phyloP scores from a whole-genome alignment of 2,329 filamentous ascomycete species.

The Aspergillus tanneri region DNA sequence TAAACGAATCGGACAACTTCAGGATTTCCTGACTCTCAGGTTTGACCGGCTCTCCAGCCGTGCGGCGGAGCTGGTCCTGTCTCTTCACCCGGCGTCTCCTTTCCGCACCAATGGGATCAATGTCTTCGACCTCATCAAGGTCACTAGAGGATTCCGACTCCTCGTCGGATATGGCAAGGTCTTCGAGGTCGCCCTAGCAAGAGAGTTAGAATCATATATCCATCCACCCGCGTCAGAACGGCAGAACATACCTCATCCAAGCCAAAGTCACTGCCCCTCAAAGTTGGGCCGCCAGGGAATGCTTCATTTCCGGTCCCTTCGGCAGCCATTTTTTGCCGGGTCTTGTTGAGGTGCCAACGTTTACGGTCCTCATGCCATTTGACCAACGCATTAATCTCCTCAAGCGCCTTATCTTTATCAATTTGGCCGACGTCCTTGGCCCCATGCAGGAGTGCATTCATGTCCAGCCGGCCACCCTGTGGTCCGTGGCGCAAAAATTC shows the following conservation, averaged over 20 bases:
- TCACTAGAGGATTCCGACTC: conserved; percentile 64
- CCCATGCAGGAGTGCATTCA: conserved; percentile 88
- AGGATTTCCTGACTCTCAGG: conserved; percentile 75
- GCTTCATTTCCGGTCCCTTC: conserved; percentile 58
- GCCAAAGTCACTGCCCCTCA: conserved; percentile 84
- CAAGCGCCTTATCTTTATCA: conserved; percentile 68
- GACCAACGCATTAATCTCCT: conserved; percentile 82
- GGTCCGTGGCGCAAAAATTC: conserved; percentile 89
- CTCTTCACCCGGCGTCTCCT: conserved; percentile 71
- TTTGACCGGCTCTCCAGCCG: conserved; percentile 80
- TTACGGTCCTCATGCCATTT: conserved; percentile 93
- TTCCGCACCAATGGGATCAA: conserved; percentile 87
- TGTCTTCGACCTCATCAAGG: conserved; percentile 71
- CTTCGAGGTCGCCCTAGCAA: conserved; percentile 68
- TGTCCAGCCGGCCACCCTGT: conserved; percentile 78
- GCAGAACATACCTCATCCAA: conserved; percentile 64
- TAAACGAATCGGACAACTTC: conserved; percentile 75
- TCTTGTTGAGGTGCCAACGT: conserved; percentile 98
- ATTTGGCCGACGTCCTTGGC: conserved; percentile 67
- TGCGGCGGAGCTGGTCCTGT: conserved; percentile 76
- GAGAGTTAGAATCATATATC: conserved; percentile 14
- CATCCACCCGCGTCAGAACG: not conserved
- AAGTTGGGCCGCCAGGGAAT: conserved; percentile 57
- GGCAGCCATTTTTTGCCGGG: conserved; percentile 96
- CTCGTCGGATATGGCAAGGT: conserved; percentile 76